Percentiles rank a stretch among this genome's conserved stretches.
Conservation (phyloP, 2,329 filamentous ascomycete species). For the Ophiostoma pallidulum region DNA sequence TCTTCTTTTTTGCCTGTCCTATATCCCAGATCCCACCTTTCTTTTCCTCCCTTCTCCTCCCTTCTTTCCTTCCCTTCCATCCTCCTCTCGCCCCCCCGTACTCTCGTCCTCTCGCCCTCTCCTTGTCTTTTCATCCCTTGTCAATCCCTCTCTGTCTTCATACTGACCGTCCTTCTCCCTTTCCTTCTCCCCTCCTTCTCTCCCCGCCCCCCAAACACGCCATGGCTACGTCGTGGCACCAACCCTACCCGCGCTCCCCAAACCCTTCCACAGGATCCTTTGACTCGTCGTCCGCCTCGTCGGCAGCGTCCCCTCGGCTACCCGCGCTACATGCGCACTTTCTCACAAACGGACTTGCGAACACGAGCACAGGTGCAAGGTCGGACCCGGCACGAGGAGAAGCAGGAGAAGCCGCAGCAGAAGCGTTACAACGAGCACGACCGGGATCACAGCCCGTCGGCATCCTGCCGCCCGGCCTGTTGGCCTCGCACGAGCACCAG, state of each 20-base stretch:
- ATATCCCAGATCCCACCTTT: too few species aligned
- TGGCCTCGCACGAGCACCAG: constrained; percentile 5
- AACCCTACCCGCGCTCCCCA: constrained; percentile 50
- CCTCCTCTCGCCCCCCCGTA: too few species aligned
- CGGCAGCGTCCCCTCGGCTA: constrained; percentile 49
- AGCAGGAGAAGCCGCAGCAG: background rate
- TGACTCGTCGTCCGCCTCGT: constrained; percentile 55
- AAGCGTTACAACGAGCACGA: constrained; percentile 25
- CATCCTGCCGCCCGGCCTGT: constrained; percentile 35
- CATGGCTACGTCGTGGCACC: constrained; percentile 50
- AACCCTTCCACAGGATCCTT: constrained; percentile 53
- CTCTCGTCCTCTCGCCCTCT: background rate
- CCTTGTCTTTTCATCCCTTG: background rate
- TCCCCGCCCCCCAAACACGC: constrained; percentile 14
- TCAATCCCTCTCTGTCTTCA: too few species aligned
- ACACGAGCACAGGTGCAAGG: constrained; percentile 41
- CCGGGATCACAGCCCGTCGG: constrained; percentile 42
- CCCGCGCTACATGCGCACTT: constrained; percentile 29
- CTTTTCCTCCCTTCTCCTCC: background rate
- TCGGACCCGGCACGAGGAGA: background rate
- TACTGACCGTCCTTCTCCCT: too few species aligned
- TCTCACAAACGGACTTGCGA: background rate
- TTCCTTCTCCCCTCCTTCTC: background rate
- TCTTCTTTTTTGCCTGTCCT: too few species aligned
- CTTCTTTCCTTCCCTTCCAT: background rate